A percentile compares a stretch with the other conserved stretches of the same genome.
Conservation (phyloP, 2,329 filamentous ascomycete genomes). For the Rhytidhysteron rufulum region DNA sequence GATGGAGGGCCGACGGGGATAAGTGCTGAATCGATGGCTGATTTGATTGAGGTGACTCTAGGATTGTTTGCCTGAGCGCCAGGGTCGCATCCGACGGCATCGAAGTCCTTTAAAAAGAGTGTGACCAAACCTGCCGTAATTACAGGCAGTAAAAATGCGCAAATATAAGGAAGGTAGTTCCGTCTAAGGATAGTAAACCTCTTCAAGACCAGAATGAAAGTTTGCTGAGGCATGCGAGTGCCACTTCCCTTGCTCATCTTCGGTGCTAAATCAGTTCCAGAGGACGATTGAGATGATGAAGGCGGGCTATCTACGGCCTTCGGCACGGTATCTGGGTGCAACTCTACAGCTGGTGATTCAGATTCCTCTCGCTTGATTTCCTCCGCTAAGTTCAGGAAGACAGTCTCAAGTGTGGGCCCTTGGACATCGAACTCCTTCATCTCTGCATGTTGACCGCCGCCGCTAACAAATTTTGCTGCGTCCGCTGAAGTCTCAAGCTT, state of each 20-base stretch:
- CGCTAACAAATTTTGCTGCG: slow-evolving; percentile 65
- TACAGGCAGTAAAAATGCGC: slow-evolving; percentile 73
- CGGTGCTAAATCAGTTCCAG: slow-evolving; percentile 25
- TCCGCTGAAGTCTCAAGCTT: slow-evolving; percentile 60
- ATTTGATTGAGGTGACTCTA: slow-evolving; percentile 23
- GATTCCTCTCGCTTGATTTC: slow-evolving; percentile 61
- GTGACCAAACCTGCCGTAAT: slow-evolving; percentile 75
- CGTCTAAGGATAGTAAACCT: slow-evolving; percentile 71
- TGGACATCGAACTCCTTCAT: slow-evolving; percentile 65
- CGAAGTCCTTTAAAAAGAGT: slow-evolving; percentile 63
- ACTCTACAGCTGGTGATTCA: slow-evolving; percentile 15
- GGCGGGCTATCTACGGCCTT: slow-evolving; percentile 17
- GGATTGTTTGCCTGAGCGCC: slow-evolving; percentile 31
- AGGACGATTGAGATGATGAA: slow-evolving; percentile 26
- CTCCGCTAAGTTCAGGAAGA: slow-evolving; percentile 81
- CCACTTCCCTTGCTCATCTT: slow-evolving; percentile 63
- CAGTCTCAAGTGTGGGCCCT: slow-evolving; percentile 88
- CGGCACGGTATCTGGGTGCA: slow-evolving; percentile 9
- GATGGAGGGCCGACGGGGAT: slow-evolving; percentile 41
- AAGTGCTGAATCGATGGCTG: slow-evolving; percentile 17
- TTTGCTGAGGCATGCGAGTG: slow-evolving; percentile 68
- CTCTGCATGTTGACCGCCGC: slow-evolving; percentile 59
- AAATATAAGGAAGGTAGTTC: slow-evolving; percentile 72
- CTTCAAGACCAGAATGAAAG: slow-evolving; percentile 72
- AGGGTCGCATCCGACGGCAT: slow-evolving; percentile 46